Evolutionary conservation across 257 asterid species (phyloP).

Genomic region (Hygrophila difformis): DNA sequence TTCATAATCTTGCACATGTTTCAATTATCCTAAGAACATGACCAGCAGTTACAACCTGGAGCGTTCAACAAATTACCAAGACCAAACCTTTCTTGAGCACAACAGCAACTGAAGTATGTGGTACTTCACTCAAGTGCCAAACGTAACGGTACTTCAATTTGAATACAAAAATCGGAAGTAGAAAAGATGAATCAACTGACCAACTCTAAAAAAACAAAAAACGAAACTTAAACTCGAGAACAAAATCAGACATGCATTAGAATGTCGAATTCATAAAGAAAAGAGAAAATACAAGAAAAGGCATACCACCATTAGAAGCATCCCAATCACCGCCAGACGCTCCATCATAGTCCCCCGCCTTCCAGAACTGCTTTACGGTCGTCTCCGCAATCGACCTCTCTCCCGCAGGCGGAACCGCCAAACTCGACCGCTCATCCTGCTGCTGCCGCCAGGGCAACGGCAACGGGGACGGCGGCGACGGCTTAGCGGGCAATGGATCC

Average conservation of each 20-base stretch:
- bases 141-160: too few relatives aligned
- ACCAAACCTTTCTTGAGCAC: too few relatives aligned
- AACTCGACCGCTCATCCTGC: slow-evolving; percentile 17
- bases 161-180: too few relatives aligned
- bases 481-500: slow-evolving; percentile 53
- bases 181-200: too few relatives aligned
- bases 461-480: slow-evolving; percentile 21
- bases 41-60: too few relatives aligned
- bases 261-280: too few relatives aligned
- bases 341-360: slow-evolving; percentile 86
- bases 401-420: slow-evolving; percentile 19
- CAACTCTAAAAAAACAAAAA: neutral
- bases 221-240: slow-evolving; percentile 2
- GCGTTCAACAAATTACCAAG: too few relatives aligned
- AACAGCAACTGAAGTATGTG: too few relatives aligned
- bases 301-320: slow-evolving; percentile 30
- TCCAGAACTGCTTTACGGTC: slow-evolving; percentile 71
- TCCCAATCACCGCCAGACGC: slow-evolving; percentile 35
- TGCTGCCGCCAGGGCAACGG: slow-evolving; percentile 17
- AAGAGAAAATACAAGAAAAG: neutral
- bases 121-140: too few relatives aligned
- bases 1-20: too few relatives aligned
- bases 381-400: slow-evolving; percentile 12
- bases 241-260: slow-evolving; percentile 13
- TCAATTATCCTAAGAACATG: too few relatives aligned